These are phyloP conservation scores for Dipteronia sinensis DNA, from an alignment of 345 rosid genomes.

Conservation along the genomic window DNA sequence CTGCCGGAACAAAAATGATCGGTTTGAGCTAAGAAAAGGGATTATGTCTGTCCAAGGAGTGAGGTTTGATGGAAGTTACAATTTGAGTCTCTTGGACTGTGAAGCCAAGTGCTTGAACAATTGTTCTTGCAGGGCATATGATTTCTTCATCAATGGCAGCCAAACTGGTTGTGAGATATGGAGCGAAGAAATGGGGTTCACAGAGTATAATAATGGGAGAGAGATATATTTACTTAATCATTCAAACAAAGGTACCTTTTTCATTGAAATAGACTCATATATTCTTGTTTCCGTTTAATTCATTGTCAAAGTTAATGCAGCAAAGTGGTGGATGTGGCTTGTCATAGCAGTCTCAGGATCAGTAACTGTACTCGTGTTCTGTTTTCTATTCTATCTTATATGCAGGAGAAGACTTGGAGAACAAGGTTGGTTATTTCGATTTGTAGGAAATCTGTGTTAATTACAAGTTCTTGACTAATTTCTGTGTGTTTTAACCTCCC, in stretches of 20 bases:
- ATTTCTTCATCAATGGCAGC: not conserved
- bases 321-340: slow-evolving; percentile 19
- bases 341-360: not conserved
- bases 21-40: not conserved
- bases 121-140: slow-evolving; percentile 11
- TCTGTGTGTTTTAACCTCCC: not conserved
- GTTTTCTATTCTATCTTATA: not conserved
- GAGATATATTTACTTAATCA: not conserved
- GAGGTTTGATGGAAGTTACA: not conserved
- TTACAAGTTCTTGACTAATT: not conserved
- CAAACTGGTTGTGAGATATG: slow-evolving; percentile 7
- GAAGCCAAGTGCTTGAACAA: not conserved
- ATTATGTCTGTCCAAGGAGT: not conserved
- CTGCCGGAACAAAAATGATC: not conserved
- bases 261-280: not conserved
- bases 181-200: not conserved
- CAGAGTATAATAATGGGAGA: not conserved
- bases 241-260: not conserved
- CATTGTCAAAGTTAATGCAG: not conserved
- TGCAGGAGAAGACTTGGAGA: not conserved
- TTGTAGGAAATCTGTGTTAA: not conserved
- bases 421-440: not conserved
- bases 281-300: not conserved
- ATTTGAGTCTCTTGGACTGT: slow-evolving; percentile 4
- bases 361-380: not conserved